These are phyloP conservation scores for Butyriboletus loyo DNA, from an alignment of 768 basidiomycete genomes.

Conservation along the genomic window DNA sequence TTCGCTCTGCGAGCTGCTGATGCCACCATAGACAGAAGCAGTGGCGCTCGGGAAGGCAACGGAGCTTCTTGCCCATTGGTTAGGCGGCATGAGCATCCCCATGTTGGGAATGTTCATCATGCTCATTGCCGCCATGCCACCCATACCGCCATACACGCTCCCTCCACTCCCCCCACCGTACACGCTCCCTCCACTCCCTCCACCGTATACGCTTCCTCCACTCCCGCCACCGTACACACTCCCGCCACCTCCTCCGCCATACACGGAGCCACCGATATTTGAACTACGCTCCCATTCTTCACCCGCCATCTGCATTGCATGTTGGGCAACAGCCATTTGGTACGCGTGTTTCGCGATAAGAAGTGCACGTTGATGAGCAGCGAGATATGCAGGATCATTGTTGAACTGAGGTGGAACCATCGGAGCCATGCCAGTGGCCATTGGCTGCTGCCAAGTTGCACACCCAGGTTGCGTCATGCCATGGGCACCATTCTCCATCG, in stretches of 20 bases:
- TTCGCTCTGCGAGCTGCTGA: conserved; percentile 56
- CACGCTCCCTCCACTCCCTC: conserved; percentile 31
- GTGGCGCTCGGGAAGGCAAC: conserved; percentile 50
- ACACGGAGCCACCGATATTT: conserved; percentile 38
- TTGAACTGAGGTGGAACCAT: conserved; percentile 41
- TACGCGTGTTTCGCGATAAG: conserved; percentile 84
- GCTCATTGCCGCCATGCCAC: conserved; percentile 34
- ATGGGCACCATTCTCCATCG: conserved; percentile 30
- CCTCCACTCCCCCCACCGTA: conserved; percentile 38
- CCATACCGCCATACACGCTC: conserved; percentile 46
- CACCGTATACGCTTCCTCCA: conserved; percentile 49
- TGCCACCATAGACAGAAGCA: conserved; percentile 55
- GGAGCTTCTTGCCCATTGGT: conserved; percentile 43
- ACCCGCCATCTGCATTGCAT: conserved; percentile 83
- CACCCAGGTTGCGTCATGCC: conserved; percentile 34
- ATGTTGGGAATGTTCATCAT: conserved; percentile 40
- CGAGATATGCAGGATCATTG: conserved; percentile 57
- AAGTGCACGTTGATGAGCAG: conserved; percentile 87
- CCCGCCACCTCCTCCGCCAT: conserved; percentile 38
- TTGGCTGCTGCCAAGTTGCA: conserved; percentile 28
- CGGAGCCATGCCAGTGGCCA: conserved; percentile 20
- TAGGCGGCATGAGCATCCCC: conserved; percentile 37
- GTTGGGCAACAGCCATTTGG: conserved; percentile 87
- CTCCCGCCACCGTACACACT: conserved; percentile 39
- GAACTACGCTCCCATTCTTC: conserved; percentile 90